Evolutionary conservation across 2,329 filamentous ascomycete genomes (phyloP).

Genomic region (Acrocalymma vagum): DNA sequence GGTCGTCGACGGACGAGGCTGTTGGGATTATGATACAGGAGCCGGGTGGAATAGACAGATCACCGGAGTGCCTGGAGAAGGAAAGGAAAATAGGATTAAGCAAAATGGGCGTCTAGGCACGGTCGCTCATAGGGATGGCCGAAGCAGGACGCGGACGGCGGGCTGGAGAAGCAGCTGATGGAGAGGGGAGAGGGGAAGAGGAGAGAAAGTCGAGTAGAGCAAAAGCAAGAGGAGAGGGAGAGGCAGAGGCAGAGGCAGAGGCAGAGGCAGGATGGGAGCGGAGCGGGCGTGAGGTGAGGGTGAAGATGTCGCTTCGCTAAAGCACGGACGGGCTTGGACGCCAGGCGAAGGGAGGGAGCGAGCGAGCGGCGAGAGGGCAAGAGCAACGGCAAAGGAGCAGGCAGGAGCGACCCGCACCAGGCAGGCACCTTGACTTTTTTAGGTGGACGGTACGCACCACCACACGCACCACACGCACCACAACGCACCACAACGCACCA

Average conservation of each 20-base stretch:
- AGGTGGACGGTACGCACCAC: too few species aligned
- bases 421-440: too few species aligned
- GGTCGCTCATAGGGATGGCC: conserved; percentile 33
- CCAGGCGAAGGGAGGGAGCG: conserved; percentile 14
- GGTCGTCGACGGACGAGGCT: conserved; percentile 16
- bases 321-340: too few species aligned
- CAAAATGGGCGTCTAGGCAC: conserved; percentile 37
- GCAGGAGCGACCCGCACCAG: conserved; percentile 12
- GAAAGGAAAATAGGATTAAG: conserved; percentile 46
- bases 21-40: conserved; percentile 42
- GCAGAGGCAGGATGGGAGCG: conserved; percentile 16
- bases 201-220: conserved; percentile 19
- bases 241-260: conserved; percentile 19
- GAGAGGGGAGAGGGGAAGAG: conserved; percentile 20
- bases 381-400: conserved; percentile 19
- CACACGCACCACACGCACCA: too few species aligned
- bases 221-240: conserved; percentile 16
- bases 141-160: conserved; percentile 16
- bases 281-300: conserved; percentile 20
- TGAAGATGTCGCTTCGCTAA: conserved; percentile 17
- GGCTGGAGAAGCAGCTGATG: conserved; percentile 19
- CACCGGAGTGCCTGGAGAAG: conserved; percentile 45
- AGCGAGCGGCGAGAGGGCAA: conserved; percentile 5
- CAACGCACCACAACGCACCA: too few species aligned
- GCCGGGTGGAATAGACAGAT: conserved; percentile 48